Percentiles rank a stretch among this genome's conserved stretches.
Evolutionary conservation across 2,329 filamentous ascomycete species (phyloP).

Genomic region (Colletotrichum eleusines): DNA sequence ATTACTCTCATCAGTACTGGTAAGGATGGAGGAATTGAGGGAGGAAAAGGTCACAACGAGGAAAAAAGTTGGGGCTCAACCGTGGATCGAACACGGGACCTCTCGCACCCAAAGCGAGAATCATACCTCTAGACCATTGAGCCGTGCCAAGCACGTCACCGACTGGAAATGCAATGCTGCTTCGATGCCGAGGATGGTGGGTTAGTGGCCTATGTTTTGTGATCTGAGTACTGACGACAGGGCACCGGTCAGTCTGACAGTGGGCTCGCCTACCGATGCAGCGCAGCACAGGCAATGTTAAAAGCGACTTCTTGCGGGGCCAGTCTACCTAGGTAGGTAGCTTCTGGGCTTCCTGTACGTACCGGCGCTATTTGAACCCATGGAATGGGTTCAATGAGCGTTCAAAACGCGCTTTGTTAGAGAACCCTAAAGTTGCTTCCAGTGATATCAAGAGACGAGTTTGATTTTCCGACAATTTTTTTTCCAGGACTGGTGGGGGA

Average conservation of each 20-base stretch:
- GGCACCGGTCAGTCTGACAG: background rate
- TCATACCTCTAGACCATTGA: slow-evolving; percentile 52
- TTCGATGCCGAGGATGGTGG: background rate
- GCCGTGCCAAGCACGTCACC: slow-evolving; percentile 30
- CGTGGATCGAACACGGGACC: slow-evolving; percentile 52
- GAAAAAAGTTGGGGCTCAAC: slow-evolving; percentile 45
- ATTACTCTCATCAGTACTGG: too few species aligned
- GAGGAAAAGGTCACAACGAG: background rate
- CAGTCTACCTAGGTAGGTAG: too few species aligned
- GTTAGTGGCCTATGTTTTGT: slow-evolving; percentile 13
- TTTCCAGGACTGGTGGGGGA: background rate
- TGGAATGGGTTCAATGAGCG: too few species aligned
- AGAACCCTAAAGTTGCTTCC: too few species aligned
- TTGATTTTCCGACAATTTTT: background rate
- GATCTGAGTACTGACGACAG: background rate
- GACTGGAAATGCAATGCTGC: background rate
- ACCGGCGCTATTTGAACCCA: background rate
- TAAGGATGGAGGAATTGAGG: background rate
- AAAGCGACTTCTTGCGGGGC: too few species aligned
- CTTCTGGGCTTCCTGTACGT: background rate
- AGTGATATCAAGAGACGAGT: background rate
- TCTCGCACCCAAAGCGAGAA: slow-evolving; percentile 53
- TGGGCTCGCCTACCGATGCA: background rate
- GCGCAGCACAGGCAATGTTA: background rate
- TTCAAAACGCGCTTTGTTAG: background rate